Percentiles rank a stretch among this genome's conserved stretches.
These are phyloP conservation scores for Persicaria maculosa DNA, from an alignment of 148 eudicot species.

Conservation along the genomic window DNA sequence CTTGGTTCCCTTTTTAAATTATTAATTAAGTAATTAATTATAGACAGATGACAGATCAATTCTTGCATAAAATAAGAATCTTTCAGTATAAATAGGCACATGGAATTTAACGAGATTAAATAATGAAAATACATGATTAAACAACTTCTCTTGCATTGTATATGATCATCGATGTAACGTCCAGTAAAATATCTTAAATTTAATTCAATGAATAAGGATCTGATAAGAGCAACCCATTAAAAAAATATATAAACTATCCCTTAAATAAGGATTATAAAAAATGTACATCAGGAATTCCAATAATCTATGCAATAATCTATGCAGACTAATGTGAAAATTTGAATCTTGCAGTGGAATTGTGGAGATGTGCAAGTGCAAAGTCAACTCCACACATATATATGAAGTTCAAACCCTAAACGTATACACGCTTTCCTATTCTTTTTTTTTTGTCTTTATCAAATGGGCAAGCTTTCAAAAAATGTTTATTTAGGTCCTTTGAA, in stretches of 20 bases:
- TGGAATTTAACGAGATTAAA: not conserved
- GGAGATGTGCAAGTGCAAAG: not conserved
- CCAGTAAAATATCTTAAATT: not conserved
- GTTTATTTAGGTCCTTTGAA: too few species aligned
- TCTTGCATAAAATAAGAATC: not conserved
- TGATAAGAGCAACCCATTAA: not conserved
- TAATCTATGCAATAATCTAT: not conserved
- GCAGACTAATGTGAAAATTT: not conserved
- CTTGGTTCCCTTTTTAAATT: not conserved
- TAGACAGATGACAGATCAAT: slow-evolving; percentile 5
- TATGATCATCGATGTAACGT: not conserved
- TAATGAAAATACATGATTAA: not conserved
- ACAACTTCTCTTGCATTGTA: not conserved
- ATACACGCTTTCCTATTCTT: slow-evolving; percentile 5
- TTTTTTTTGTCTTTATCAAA: not conserved
- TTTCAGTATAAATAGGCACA: slow-evolving; percentile 2
- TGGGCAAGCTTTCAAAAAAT: too few species aligned
- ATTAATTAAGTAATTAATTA: not conserved
- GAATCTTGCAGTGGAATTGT: too few species aligned
- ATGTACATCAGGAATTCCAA: not conserved
- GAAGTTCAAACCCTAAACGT: slow-evolving; percentile 4
- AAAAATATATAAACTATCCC: not conserved
- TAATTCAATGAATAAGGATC: not conserved
- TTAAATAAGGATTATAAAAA: not conserved
- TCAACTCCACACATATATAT: slow-evolving; percentile 3